Percentiles rank a stretch among this genome's conserved stretches.
Evolutionary conservation across 352 stramenopile species (phyloP).

Genomic region (Globisporangium canariense): DNA sequence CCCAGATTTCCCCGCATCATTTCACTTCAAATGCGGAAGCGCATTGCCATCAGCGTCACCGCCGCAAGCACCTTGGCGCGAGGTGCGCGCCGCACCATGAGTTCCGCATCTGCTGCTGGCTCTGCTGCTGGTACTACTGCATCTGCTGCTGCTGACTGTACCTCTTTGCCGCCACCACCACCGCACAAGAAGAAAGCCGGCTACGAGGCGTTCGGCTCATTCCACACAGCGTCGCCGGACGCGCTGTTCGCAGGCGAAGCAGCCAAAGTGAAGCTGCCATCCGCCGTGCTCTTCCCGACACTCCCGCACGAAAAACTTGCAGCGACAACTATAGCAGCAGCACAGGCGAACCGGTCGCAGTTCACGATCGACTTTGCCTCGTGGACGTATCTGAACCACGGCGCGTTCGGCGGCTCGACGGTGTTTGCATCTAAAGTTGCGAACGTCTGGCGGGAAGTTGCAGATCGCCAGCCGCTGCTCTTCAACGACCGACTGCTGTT

Average conservation of each 20-base stretch:
- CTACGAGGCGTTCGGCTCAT: slow-evolving; percentile 77
- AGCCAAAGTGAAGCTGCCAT: slow-evolving; percentile 10
- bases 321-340: too few relatives aligned
- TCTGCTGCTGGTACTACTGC: neutral
- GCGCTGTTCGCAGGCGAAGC: slow-evolving; percentile 41
- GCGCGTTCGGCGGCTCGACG: slow-evolving; percentile 87
- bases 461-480: slow-evolving; percentile 87
- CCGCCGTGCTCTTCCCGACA: slow-evolving; percentile 19
- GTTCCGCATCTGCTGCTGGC: neutral
- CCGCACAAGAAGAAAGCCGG: slow-evolving; percentile 15
- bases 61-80: neutral
- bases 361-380: slow-evolving; percentile 52
- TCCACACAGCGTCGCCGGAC: slow-evolving; percentile 62
- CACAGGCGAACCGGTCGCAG: slow-evolving; percentile 27
- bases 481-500: slow-evolving; percentile 94
- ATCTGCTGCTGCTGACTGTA: too few relatives aligned
- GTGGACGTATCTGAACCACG: slow-evolving; percentile 95
- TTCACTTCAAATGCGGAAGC: neutral
- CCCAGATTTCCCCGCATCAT: neutral
- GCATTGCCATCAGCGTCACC: neutral
- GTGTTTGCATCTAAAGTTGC: slow-evolving; percentile 63
- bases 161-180: neutral
- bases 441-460: slow-evolving; percentile 65
- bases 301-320: neutral
- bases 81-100: slow-evolving; percentile 1